Conservation (phyloP, 768 basidiomycete genomes). For the Leccinum rimulosum region DNA sequence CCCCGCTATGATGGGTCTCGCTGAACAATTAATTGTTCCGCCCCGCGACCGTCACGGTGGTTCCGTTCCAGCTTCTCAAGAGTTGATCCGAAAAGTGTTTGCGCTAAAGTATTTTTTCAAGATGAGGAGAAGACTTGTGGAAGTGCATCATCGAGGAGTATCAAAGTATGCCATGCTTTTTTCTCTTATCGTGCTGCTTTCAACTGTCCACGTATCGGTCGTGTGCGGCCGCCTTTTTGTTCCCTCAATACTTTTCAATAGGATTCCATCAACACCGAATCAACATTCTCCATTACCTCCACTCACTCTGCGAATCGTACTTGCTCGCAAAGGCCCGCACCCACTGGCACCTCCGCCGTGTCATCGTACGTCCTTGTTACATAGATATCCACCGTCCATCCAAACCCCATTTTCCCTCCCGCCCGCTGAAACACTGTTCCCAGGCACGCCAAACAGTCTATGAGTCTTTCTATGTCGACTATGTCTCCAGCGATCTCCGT, state of each 20-base stretch:
- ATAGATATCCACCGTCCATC: neutral
- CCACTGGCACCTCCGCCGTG: conserved; percentile 15
- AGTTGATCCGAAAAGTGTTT: conserved; percentile 69
- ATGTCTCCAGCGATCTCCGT: conserved; percentile 71
- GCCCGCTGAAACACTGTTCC: neutral
- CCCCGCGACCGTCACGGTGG: no score
- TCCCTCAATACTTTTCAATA: conserved; percentile 20
- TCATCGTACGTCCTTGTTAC: neutral
- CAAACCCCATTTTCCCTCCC: neutral
- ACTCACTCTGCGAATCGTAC: conserved; percentile 80
- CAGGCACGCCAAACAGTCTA: conserved; percentile 35
- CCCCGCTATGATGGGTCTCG: neutral
- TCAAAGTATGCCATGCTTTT: conserved; percentile 49
- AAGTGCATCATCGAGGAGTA: conserved; percentile 91
- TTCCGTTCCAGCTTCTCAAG: no score
- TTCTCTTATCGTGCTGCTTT: neutral
- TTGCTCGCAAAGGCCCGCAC: conserved; percentile 60
- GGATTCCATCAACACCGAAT: conserved; percentile 92
- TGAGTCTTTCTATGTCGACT: conserved; percentile 68
- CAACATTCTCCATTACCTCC: conserved; percentile 89
- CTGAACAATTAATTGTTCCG: neutral
- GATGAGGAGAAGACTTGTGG: conserved; percentile 91
- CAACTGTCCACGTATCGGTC: neutral
- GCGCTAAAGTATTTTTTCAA: conserved; percentile 79
- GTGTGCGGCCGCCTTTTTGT: neutral